Conservation (phyloP, 2,329 filamentous ascomycete genomes). For the Aspergillus versicolor region DNA sequence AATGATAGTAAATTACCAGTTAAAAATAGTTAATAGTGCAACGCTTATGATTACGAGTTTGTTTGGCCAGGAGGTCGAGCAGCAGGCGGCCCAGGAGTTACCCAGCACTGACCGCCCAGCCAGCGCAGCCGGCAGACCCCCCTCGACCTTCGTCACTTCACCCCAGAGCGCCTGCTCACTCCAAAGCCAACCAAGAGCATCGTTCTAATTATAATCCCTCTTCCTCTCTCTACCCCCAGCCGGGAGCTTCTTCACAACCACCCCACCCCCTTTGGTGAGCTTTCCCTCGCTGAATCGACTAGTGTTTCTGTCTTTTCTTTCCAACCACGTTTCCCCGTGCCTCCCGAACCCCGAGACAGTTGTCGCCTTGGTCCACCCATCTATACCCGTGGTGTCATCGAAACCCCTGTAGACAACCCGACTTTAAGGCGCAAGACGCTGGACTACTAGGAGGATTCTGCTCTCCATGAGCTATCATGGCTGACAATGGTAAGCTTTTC, state of each 20-base stretch:
- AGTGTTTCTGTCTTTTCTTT: background rate
- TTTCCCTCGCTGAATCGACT: background rate
- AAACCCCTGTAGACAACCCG: conserved; percentile 22
- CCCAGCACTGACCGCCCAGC: conserved; percentile 19
- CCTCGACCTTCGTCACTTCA: background rate
- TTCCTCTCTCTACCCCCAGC: background rate
- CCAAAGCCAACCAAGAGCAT: background rate
- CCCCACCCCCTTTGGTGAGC: background rate
- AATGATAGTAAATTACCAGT: background rate
- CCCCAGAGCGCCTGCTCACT: conserved; percentile 5
- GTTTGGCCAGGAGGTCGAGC: background rate
- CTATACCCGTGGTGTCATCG: conserved; percentile 29
- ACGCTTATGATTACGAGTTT: background rate
- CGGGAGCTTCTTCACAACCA: background rate
- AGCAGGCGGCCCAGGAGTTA: background rate
- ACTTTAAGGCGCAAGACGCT: conserved; percentile 15
- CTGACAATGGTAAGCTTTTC: conserved; percentile 33
- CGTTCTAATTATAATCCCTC: conserved; percentile 6
- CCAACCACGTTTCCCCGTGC: background rate
- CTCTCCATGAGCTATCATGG: conserved; percentile 33
- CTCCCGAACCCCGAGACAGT: conserved; percentile 13
- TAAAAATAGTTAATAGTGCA: background rate
- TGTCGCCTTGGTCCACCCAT: conserved; percentile 27
- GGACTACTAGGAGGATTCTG: conserved; percentile 23
- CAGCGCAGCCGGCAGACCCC: conserved; percentile 1